Evolutionary conservation across 108 stramenopile genomes (phyloP), one percentile per base, ranked within the genome.

Genomic region (Cyclotella kingstonii): DNA sequence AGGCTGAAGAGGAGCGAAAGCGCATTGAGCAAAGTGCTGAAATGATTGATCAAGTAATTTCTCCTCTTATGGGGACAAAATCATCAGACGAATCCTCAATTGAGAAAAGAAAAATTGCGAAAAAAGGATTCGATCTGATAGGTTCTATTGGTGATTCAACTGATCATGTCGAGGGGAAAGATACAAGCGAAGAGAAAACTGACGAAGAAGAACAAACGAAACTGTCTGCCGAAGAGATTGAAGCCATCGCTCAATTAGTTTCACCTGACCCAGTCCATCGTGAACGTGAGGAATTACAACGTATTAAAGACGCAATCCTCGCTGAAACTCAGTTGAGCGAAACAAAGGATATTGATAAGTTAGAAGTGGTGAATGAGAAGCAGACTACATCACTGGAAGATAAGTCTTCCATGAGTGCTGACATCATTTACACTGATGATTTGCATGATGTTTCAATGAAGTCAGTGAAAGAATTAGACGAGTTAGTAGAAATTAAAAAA

Each of bases 201-300:
- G 74, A 81, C 3, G 69, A 63, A 47, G 81, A 85, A 2, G 84
- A 81, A 33, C 68, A 78, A 8, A 49, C 41, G 4, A 67, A 77
- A 34, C 56, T 93, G 14, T 84, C 89, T 2, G 42, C 89, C 0
- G 81, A 79, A 38, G 91, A 95, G 50, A 84, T 87, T 54, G 94
- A 93, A 39, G 88, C 88, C 49, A 84, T 93, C 42, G 81, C 83
- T 0, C 88, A 88, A 54, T 57, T 93, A 45, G 41, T 86, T 11
- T 82, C 82, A 11, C 83, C 84, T 9, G 86, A 92, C 58, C 91
- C 91, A 5, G 85, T 91, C 11, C 82, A 76, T 39, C 86, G 78
- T 41, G 93, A 91, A 50, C 63, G 85, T 8, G 84, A 82, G 39
- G 80, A 90, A 53, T 73, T 91, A 10, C 73, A 71, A 30, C 72